Evolutionary conservation across 192 early-diverging fungal species (phyloP).

Genomic region (Backusella tuberculispora): DNA sequence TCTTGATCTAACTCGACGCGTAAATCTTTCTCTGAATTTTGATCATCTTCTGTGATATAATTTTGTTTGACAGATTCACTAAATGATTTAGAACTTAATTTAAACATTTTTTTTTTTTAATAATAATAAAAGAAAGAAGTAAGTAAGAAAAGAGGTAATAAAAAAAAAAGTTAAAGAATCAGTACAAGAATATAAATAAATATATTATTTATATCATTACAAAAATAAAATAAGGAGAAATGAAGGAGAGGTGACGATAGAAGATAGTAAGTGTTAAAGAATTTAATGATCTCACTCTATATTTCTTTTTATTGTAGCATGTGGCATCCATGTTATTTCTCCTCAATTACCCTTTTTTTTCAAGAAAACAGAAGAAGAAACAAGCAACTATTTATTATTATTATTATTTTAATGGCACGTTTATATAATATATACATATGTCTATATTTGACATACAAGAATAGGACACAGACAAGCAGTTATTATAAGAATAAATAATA

Average conservation of each 20-base stretch:
- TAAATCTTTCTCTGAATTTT: no score
- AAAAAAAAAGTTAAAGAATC: not conserved
- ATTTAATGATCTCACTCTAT: not conserved
- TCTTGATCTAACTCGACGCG: not conserved
- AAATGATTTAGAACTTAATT: not conserved
- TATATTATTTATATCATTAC: slow-evolving; percentile 8
- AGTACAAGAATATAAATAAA: not conserved
- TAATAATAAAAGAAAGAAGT: not conserved
- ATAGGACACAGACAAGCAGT: not conserved
- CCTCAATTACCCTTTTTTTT: not conserved
- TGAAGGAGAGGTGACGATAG: slow-evolving; percentile 10
- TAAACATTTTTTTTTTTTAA: not conserved
- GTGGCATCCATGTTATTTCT: slow-evolving; percentile 15
- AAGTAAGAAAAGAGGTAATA: not conserved
- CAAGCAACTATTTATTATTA: not conserved
- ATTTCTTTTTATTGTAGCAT: not conserved
- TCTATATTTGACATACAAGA: not conserved
- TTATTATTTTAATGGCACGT: not conserved
- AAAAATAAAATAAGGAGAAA: slow-evolving; percentile 13
- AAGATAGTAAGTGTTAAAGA: not conserved
- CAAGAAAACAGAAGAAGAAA: not conserved
- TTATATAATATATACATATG: not conserved
- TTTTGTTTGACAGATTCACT: not conserved
- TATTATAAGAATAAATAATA: not conserved
- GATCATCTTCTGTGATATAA: not conserved